These are phyloP conservation scores for Tetrapisispora taiwanensis DNA, from an alignment of 805 yeast species.

Conservation along the genomic window DNA sequence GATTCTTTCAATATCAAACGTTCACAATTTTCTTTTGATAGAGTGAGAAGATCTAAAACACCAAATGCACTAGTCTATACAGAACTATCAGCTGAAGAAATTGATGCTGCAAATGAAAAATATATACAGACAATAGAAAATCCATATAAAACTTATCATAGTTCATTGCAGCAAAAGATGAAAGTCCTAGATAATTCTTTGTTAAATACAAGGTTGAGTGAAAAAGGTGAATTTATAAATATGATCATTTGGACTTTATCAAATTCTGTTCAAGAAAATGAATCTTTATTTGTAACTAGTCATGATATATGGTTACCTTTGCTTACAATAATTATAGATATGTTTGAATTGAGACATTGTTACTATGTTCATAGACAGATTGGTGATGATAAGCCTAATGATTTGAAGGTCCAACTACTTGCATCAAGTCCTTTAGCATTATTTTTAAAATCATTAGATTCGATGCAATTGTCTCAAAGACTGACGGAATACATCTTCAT, in stretches of 20 bases:
- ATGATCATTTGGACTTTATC: slow-evolving; percentile 22
- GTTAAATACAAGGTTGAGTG: slow-evolving; percentile 12
- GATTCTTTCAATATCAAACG: slow-evolving; percentile 11
- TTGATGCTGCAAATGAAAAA: background rate
- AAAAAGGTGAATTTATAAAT: slow-evolving; percentile 19
- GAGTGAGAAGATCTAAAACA: slow-evolving; percentile 10
- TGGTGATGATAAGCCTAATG: background rate
- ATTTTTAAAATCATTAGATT: slow-evolving; percentile 11
- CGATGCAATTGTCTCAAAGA: slow-evolving; percentile 8
- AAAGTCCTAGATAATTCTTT: slow-evolving; percentile 15
- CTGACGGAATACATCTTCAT: slow-evolving; percentile 17
- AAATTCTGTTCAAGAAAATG: slow-evolving; percentile 11
- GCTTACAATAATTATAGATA: slow-evolving; percentile 13
- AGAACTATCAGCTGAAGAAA: background rate
- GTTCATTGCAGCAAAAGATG: slow-evolving; percentile 13
- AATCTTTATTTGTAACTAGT: slow-evolving; percentile 9
- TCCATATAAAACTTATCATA: slow-evolving; percentile 20
- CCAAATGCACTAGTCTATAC: slow-evolving; percentile 6
- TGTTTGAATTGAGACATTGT: slow-evolving; percentile 18
- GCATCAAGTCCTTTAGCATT: slow-evolving; percentile 15
- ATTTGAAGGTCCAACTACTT: slow-evolving; percentile 9
- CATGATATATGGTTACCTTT: slow-evolving; percentile 23
- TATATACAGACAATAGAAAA: slow-evolving; percentile 1
- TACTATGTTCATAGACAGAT: slow-evolving; percentile 18
- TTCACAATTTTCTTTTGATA: slow-evolving; percentile 1